Evolutionary conservation across 805 yeast species (phyloP).

Genomic region (Myxozyma nipponensis): DNA sequence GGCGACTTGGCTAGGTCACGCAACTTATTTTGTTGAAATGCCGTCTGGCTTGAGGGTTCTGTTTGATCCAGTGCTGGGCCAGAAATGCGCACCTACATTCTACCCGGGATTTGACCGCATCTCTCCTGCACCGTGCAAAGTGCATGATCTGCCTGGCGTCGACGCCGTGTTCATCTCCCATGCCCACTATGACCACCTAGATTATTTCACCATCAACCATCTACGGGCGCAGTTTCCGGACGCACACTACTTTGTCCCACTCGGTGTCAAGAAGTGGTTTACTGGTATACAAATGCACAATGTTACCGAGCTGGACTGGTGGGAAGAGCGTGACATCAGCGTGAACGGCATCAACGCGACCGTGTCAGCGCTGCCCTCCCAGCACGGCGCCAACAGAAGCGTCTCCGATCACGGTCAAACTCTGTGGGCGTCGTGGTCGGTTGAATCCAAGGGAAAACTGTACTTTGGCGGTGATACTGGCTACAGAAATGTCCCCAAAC

Average conservation of each 20-base stretch:
- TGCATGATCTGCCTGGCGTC: slow-evolving; percentile 63
- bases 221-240: slow-evolving; percentile 7
- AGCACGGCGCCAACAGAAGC: slow-evolving; percentile 16
- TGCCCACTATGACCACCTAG: slow-evolving; percentile 50
- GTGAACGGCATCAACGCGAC: slow-evolving; percentile 11
- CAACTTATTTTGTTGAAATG: slow-evolving; percentile 16
- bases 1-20: slow-evolving; percentile 27
- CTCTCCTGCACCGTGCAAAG: slow-evolving; percentile 64
- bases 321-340: slow-evolving; percentile 54
- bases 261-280: slow-evolving; percentile 63
- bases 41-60: slow-evolving; percentile 17
- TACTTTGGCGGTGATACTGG: slow-evolving; percentile 63
- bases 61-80: slow-evolving; percentile 16
- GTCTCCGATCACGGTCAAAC: slow-evolving; percentile 11
- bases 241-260: slow-evolving; percentile 56
- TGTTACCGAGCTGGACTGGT: slow-evolving; percentile 82
- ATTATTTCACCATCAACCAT: slow-evolving; percentile 6
- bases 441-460: slow-evolving; percentile 4
- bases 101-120: slow-evolving; percentile 71
- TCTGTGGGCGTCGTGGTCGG: slow-evolving; percentile 23
- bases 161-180: slow-evolving; percentile 79
- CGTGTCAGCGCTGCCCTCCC: slow-evolving; percentile 14
- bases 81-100: slow-evolving; percentile 15
- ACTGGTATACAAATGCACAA: slow-evolving; percentile 54
- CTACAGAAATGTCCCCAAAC: slow-evolving; percentile 39